These are phyloP conservation scores for Kluyveromyces aestuarii DNA, from an alignment of 805 yeast genomes.

Conservation along the genomic window DNA sequence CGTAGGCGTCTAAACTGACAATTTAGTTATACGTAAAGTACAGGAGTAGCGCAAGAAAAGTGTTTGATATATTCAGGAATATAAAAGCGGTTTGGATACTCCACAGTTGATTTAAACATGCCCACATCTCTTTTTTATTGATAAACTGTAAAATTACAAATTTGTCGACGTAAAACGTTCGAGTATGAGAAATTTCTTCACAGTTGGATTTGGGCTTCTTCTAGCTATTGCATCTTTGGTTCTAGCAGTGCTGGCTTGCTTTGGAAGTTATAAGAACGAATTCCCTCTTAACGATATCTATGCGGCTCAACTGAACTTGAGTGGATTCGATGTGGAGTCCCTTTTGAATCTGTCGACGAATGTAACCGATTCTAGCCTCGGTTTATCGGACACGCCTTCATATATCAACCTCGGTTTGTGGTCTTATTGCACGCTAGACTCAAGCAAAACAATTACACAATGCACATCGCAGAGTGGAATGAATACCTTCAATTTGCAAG, in stretches of 20 bases:
- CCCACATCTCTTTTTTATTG: too few relatives aligned
- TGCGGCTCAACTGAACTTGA: slow-evolving; percentile 39
- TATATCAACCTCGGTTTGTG: slow-evolving; percentile 49
- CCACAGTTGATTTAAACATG: too few relatives aligned
- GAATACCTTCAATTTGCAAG: slow-evolving; percentile 20
- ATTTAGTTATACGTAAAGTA: too few relatives aligned
- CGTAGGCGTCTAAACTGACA: neutral
- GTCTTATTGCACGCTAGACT: slow-evolving; percentile 50
- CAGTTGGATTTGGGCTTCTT: slow-evolving; percentile 18
- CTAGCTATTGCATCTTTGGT: slow-evolving; percentile 36
- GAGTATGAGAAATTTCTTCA: slow-evolving; percentile 15
- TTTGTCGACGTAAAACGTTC: neutral
- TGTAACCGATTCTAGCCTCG: slow-evolving; percentile 19
- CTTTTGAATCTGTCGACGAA: slow-evolving; percentile 2
- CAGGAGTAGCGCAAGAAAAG: too few relatives aligned
- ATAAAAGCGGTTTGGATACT: neutral
- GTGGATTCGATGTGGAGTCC: slow-evolving; percentile 18
- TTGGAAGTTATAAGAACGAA: slow-evolving; percentile 40
- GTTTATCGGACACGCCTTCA: slow-evolving; percentile 27
- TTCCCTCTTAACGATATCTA: slow-evolving; percentile 37
- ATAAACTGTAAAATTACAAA: too few relatives aligned
- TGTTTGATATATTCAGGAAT: neutral
- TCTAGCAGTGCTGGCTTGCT: slow-evolving; percentile 40
- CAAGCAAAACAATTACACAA: slow-evolving; percentile 10
- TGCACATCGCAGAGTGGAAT: slow-evolving; percentile 26